Evolutionary conservation across 2,329 filamentous ascomycete genomes (phyloP), one percentile per base, ranked within the genome.

Genomic region (Monosporascus sp.): DNA sequence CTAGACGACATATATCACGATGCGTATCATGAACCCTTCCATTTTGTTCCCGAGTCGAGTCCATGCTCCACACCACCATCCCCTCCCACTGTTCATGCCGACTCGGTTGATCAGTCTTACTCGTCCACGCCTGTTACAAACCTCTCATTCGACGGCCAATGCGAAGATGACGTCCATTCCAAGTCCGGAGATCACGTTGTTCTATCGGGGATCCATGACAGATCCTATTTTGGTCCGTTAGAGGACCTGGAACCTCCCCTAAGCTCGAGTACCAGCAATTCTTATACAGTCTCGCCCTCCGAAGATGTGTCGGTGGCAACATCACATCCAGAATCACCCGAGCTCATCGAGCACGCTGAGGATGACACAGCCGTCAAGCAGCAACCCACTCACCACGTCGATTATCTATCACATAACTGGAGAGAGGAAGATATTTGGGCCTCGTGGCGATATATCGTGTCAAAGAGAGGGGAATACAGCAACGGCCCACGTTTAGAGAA

Each of bases 361-460:
- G 91, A 96, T 62, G 91, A 96, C 69, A 88, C 85, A 9, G 87
- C 87, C 11, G 78, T 95, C 38, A 82, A 84, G 57, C 79, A 78
- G 37, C 83, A 88, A 63, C 90, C 90, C 2, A 91, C 91, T 46
- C 80, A 90, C 59, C 90, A 96, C 71, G 92, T 96, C n/a, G 92
- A 96, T 72, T 96, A 96, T 67, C 81, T 97, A 47, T 96, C 92
- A 18, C 89, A 97, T 66, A 84, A 93, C 56, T 96, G 93, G 90
- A 84, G 82, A 58, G 91, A 97, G 71, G 92, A 97, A 70, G 93
- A 99, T 70, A 95, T 97, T 25, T 97, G 92, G 92, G 87, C 89
- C 6, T 97, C 93, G 1, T 97, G 94, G 94, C 86, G 91, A 66
- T 94, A 96, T 67, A 90, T 97, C 62, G 85, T 92, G 17, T 86